A percentile compares a stretch with the other conserved stretches of the same genome.
phyloP scores from a whole-genome alignment of 768 basidiomycete genomes.

The Boletus vermiculosoides region DNA sequence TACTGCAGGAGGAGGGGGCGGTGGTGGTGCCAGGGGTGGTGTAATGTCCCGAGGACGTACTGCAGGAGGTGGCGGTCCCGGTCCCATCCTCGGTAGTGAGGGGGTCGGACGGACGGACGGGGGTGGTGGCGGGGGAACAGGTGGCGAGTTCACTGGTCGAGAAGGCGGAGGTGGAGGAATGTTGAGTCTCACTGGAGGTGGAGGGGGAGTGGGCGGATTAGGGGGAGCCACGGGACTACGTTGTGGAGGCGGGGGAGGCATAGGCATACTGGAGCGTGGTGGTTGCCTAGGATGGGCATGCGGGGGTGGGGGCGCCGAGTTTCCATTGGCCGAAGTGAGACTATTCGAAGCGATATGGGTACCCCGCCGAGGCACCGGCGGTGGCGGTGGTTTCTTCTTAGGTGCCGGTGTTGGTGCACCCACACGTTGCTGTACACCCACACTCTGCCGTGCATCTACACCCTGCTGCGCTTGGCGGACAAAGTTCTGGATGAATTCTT shows the following conservation, averaged over 20 bases:
- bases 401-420: slow-evolving; percentile 40
- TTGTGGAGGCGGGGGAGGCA: slow-evolving; percentile 25
- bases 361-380: slow-evolving; percentile 35
- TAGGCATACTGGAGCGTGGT: slow-evolving; percentile 13
- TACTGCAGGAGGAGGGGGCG: slow-evolving; percentile 38
- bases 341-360: slow-evolving; percentile 28
- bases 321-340: slow-evolving; percentile 22
- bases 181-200: slow-evolving; percentile 32
- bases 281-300: slow-evolving; percentile 36
- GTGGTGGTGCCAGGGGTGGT: slow-evolving; percentile 40
- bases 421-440: slow-evolving; percentile 36
- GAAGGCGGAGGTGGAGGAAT: slow-evolving; percentile 36
- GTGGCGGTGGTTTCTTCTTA: slow-evolving; percentile 41
- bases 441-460: slow-evolving; percentile 36
- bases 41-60: slow-evolving; percentile 19
- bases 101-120: slow-evolving; percentile 23
- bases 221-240: slow-evolving; percentile 30
- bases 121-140: slow-evolving; percentile 32
- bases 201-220: slow-evolving; percentile 26
- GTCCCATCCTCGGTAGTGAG: slow-evolving; percentile 25
- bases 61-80: slow-evolving; percentile 25
- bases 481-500: slow-evolving; percentile 87
- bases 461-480: slow-evolving; percentile 48
- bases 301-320: slow-evolving; percentile 28
- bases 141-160: slow-evolving; percentile 34